phyloP scores from a whole-genome alignment of 2,329 filamentous ascomycete species.

The Talaromyces rugulosus region DNA sequence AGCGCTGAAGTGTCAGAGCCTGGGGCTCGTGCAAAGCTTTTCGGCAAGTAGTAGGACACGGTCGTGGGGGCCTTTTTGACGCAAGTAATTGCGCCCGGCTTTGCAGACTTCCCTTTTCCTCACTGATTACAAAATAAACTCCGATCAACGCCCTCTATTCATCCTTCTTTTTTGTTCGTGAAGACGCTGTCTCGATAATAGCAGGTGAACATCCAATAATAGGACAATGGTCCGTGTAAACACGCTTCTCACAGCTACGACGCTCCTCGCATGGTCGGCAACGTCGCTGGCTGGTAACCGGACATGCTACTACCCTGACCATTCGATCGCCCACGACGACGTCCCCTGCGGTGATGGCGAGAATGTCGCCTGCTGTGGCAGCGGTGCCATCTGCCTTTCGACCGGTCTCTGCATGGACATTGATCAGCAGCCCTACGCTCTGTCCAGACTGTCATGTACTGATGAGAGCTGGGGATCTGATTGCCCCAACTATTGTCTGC shows the following conservation, averaged over 20 bases:
- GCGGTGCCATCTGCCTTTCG: conserved; percentile 22
- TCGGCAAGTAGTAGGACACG: not conserved
- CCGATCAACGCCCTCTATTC: not conserved
- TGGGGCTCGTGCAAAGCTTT: not conserved
- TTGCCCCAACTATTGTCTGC: conserved; percentile 11
- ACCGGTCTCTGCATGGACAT: conserved; percentile 27
- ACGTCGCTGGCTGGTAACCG: conserved; percentile 2
- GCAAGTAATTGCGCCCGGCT: not conserved
- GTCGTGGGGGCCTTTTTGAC: not conserved
- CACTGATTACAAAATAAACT: not conserved
- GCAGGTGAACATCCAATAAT: not conserved
- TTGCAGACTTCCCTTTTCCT: not conserved
- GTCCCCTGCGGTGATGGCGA: conserved; percentile 24
- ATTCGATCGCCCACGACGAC: conserved; percentile 13
- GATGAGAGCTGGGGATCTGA: conserved; percentile 23
- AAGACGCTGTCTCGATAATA: not conserved
- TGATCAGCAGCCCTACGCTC: conserved; percentile 18
- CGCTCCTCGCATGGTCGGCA: not conserved
- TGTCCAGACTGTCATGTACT: conserved; percentile 27
- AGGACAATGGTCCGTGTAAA: not conserved
- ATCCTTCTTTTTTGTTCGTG: not conserved
- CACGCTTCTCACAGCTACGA: not conserved
- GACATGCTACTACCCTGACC: conserved; percentile 27
- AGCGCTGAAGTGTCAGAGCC: not conserved
- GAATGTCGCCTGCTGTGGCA: conserved; percentile 23